Evolutionary conservation across 2,329 filamentous ascomycete genomes (phyloP).

Genomic region (Botrytis hyacinthi): DNA sequence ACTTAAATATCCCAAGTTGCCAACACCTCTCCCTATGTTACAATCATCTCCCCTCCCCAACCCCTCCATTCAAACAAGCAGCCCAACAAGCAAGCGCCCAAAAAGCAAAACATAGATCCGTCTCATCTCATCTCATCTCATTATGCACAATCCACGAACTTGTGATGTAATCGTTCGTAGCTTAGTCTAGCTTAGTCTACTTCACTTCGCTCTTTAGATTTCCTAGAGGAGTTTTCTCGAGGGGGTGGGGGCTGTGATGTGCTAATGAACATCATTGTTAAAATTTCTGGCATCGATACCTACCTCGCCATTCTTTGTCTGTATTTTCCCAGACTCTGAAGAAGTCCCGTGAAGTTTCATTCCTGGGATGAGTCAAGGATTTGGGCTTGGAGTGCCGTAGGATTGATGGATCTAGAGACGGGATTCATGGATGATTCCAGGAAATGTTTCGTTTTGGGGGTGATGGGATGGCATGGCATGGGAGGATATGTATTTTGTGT

Average conservation of each 20-base stretch:
- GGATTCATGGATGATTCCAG: too few relatives aligned
- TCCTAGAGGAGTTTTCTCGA: background rate
- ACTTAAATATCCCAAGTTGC: too few relatives aligned
- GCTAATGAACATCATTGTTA: too few relatives aligned
- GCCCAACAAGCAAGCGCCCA: too few relatives aligned
- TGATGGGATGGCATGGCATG: too few relatives aligned
- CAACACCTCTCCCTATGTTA: background rate
- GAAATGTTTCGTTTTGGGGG: too few relatives aligned
- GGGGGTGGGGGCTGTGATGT: too few relatives aligned
- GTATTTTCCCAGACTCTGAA: fast-evolving
- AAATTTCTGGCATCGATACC: too few relatives aligned
- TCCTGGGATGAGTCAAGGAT: background rate
- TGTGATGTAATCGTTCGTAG: background rate
- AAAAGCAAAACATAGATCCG: background rate
- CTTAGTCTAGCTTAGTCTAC: background rate
- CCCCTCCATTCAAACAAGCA: too few relatives aligned
- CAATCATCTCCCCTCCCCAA: background rate
- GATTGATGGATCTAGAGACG: too few relatives aligned
- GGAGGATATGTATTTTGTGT: background rate
- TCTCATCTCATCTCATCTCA: background rate
- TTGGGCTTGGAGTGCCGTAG: too few relatives aligned
- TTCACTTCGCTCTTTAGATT: background rate
- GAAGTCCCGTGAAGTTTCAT: background rate
- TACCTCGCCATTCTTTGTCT: background rate
- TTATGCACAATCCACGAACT: too few relatives aligned